A percentile compares a stretch with the other conserved stretches of the same genome.
Evolutionary conservation across 805 yeast species (phyloP).

Genomic region (Candida hungchunana): DNA sequence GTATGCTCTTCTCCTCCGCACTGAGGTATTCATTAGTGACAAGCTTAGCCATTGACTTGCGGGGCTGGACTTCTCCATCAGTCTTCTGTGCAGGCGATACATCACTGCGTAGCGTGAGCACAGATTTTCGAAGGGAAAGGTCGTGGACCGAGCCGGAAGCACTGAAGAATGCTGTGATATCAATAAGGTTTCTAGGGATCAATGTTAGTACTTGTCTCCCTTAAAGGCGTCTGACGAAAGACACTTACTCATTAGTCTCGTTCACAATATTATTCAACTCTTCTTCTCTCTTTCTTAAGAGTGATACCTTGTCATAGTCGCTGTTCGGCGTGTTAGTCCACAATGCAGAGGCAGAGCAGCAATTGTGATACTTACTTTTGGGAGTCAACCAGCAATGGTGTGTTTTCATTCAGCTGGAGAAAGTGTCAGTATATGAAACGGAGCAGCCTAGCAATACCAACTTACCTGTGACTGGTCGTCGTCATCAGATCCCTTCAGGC

Average conservation of each 20-base stretch:
- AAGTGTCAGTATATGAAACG: conserved; percentile 21
- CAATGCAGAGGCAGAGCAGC: neutral
- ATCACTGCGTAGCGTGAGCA: conserved; percentile 13
- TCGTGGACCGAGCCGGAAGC: conserved; percentile 13
- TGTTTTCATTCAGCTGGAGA: conserved; percentile 34
- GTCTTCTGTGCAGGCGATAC: neutral
- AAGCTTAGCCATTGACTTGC: conserved; percentile 10
- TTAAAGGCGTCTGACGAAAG: no score
- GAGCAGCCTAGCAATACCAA: neutral
- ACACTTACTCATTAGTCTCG: conserved; percentile 31
- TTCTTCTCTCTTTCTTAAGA: conserved; percentile 35
- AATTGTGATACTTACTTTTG: conserved; percentile 9
- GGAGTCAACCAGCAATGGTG: conserved; percentile 26
- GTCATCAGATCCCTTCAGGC: conserved; percentile 33
- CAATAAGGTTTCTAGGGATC: conserved; percentile 20
- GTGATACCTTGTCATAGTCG: conserved; percentile 23
- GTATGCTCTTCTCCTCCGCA: conserved; percentile 13
- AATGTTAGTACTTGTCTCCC: conserved; percentile 6
- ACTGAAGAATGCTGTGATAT: conserved; percentile 23
- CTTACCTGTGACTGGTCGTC: conserved; percentile 37
- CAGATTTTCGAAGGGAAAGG: conserved; percentile 13
- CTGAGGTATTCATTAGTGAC: conserved; percentile 12
- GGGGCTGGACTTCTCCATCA: conserved; percentile 1
- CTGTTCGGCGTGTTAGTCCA: conserved; percentile 9
- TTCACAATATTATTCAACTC: conserved; percentile 44